Percentiles rank a stretch among this genome's conserved stretches.
phyloP scores from a whole-genome alignment of 805 yeast species.

The Scheffersomyces stipitis region DNA sequence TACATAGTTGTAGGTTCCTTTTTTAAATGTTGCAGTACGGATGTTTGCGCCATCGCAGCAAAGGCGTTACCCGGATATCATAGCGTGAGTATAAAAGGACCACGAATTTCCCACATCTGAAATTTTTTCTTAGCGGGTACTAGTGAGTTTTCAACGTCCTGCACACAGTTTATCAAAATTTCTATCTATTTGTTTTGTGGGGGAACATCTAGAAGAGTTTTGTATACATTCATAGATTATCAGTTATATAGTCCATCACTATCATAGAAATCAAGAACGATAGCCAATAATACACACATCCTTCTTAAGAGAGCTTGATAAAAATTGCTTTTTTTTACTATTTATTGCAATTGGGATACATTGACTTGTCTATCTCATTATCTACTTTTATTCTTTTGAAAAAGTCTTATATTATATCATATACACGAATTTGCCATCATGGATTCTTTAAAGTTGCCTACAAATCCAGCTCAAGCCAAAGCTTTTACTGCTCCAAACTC shows the following conservation, averaged over 20 bases:
- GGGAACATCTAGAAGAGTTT: background rate
- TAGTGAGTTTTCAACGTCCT: background rate
- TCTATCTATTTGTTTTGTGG: background rate
- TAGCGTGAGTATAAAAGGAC: constrained; percentile 22
- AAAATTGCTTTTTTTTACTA: no score
- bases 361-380: constrained; percentile 40
- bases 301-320: no score
- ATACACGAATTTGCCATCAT: constrained; percentile 27
- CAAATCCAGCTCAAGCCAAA: constrained; percentile 74
- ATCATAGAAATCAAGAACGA: constrained; percentile 1
- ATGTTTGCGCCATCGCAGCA: no score
- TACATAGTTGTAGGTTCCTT: no score
- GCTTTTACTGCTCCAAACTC: constrained; percentile 69
- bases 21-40: no score
- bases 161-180: background rate
- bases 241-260: constrained; percentile 3
- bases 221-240: background rate
- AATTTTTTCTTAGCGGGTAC: constrained; percentile 5
- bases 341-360: constrained; percentile 39
- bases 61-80: constrained; percentile 25
- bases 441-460: constrained; percentile 76
- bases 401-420: no score
- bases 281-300: no score
- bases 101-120: constrained; percentile 13
- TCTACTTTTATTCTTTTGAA: background rate